These are phyloP conservation scores for Vanderwaltozyma yarrowii DNA, from an alignment of 805 yeast species.

Conservation along the genomic window DNA sequence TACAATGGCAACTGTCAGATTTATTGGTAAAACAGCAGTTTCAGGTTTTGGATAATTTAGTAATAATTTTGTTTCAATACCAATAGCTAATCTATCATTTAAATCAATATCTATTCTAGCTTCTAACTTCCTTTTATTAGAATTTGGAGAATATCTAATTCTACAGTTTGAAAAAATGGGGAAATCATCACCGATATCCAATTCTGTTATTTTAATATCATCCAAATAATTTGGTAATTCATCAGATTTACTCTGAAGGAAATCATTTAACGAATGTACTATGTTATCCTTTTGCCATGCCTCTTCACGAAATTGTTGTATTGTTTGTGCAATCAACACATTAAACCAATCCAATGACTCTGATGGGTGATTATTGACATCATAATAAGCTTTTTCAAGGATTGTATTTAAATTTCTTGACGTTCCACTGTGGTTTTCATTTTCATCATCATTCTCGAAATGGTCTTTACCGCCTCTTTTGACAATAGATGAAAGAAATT, in stretches of 20 bases:
- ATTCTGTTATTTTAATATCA: slow-evolving; percentile 64
- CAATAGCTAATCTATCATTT: slow-evolving; percentile 77
- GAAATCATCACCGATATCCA: slow-evolving; percentile 88
- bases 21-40: slow-evolving; percentile 81
- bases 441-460: slow-evolving; percentile 14
- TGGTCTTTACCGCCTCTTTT: slow-evolving; percentile 25
- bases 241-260: slow-evolving; percentile 41
- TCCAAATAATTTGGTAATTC: slow-evolving; percentile 75
- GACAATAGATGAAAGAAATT: slow-evolving; percentile 17
- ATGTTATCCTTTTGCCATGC: slow-evolving; percentile 80
- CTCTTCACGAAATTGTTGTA: slow-evolving; percentile 80
- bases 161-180: slow-evolving; percentile 93
- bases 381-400: slow-evolving; percentile 84
- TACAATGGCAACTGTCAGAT: slow-evolving; percentile 75
- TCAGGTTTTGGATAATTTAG: slow-evolving; percentile 75
- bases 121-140: slow-evolving; percentile 42
- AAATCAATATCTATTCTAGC: slow-evolving; percentile 88
- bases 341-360: slow-evolving; percentile 97
- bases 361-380: slow-evolving; percentile 75
- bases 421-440: slow-evolving; percentile 10
- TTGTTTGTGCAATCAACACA: slow-evolving; percentile 83
- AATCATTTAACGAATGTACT: slow-evolving; percentile 62
- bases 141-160: slow-evolving; percentile 49
- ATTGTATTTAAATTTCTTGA: slow-evolving; percentile 36
- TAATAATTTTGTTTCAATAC: slow-evolving; percentile 68